Base-by-base conservation (phyloP, 2,329 filamentous ascomycete species). In the Cladosporium oxysporum region DNA sequence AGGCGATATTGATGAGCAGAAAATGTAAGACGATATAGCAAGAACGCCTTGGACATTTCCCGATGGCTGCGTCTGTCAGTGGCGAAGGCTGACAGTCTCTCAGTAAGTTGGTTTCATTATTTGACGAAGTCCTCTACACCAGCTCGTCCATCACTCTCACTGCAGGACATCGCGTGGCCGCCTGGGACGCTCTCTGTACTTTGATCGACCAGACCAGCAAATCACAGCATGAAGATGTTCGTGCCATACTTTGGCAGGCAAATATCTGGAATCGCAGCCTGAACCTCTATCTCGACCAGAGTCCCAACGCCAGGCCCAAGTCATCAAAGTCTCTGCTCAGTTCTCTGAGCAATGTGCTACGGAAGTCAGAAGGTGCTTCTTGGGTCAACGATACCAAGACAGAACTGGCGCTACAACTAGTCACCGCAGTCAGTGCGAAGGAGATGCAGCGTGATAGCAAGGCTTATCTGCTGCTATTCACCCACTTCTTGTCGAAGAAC, bases 381-480 rank as follows among this genome's bases (percentile, higher is more conserved):
- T 57, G 59, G 52, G 44, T 60, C 8, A 12, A 28, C 41, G 52
- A 37, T 18, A 44, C 61, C 16, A 64, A 65, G 60, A 44, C 55
- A 50, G 57, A 65, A 44, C 70, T 70, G 26, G 71, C 74, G 16
- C 28, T 63, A 3, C 62, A 74, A 28, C 71, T 79, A 21, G 70
- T 75, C 41, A 10, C 58, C 37, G 47, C 60, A 3, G 35, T 66
- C 14, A 55, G 28, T 18, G 52, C 66, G n/a, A 60, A 53, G 10
- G 49, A 62, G 28, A 26, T 49, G 23, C 67, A 68, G 33, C 55
- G 47, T n/a, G 64, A 67, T 61, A 87, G 88, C 49, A 92, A 92
- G 74, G 90, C 90, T 41, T 86, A 88, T 7, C 84, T 92, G 67
- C 88, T 89, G 72, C 85, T 85, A 18, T 79, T 92, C 44, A 87